Evolutionary conservation across 352 stramenopile genomes (phyloP).

Genomic region (Phytophthora cajani): DNA sequence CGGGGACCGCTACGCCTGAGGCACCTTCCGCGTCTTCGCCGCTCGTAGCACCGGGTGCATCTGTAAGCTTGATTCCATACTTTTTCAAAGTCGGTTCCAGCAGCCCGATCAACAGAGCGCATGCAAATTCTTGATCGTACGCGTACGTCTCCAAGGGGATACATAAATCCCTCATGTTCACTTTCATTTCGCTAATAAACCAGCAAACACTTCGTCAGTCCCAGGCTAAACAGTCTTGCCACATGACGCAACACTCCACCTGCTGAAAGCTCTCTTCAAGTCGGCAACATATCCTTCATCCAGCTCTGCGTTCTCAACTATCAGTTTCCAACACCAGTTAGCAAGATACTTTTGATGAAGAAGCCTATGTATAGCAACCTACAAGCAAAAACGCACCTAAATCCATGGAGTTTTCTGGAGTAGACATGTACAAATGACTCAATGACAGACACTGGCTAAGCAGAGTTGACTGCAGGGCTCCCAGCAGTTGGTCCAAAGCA

Average conservation of each 20-base stretch:
- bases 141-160: conserved; percentile 87
- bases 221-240: neutral
- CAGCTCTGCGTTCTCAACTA: conserved; percentile 57
- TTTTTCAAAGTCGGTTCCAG: conserved; percentile 80
- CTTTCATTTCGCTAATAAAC: conserved; percentile 80
- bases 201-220: conserved; percentile 12
- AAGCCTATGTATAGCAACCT: neutral
- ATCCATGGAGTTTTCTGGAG: conserved; percentile 72
- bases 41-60: conserved; percentile 6
- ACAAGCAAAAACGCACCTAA: conserved; percentile 39
- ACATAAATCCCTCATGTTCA: conserved; percentile 82
- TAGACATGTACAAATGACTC: conserved; percentile 82
- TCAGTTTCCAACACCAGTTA: neutral
- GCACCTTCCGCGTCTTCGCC: conserved; percentile 3
- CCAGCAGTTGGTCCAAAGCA: conserved; percentile 69
- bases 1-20: neutral
- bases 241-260: conserved; percentile 12
- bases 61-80: conserved; percentile 56
- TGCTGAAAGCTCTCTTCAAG: conserved; percentile 56
- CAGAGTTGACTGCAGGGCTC: conserved; percentile 71
- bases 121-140: conserved; percentile 81
- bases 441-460: conserved; percentile 72
- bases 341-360: neutral
- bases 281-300: conserved; percentile 78
- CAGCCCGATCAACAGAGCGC: conserved; percentile 71